Evolutionary conservation across 225 moss, liverwort and hornwort species (phyloP).

Genomic region (Pseudoscleropodium purum): DNA sequence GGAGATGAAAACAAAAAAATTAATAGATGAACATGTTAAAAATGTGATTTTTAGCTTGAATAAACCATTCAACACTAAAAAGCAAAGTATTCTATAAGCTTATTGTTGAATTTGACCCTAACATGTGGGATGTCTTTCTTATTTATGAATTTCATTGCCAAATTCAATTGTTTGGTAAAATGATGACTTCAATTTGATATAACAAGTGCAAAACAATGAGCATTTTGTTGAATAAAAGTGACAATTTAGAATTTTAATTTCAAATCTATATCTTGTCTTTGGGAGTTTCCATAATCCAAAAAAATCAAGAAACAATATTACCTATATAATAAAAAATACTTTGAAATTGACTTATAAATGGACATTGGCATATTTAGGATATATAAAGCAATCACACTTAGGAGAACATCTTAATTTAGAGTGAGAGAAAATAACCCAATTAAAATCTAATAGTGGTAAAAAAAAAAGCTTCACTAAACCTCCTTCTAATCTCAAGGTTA

Average conservation of each 20-base stretch:
- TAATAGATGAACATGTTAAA: neutral
- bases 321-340: neutral
- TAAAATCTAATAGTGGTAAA: neutral
- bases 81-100: fast-evolving
- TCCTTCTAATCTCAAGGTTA: neutral
- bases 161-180: neutral
- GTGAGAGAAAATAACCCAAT: fast-evolving
- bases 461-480: neutral
- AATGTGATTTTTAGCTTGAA: neutral
- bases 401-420: fast-evolving
- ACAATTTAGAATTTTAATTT: neutral
- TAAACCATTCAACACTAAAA: neutral
- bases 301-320: neutral
- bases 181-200: neutral
- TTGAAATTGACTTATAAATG: neutral
- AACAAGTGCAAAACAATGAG: neutral
- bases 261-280: neutral
- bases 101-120: fast-evolving
- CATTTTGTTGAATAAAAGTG: neutral
- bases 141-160: neutral
- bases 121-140: fast-evolving
- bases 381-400: neutral
- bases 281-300: neutral
- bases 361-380: too few species aligned
- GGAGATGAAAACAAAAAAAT: neutral